phyloP scores from a whole-genome alignment of 768 basidiomycete genomes.

The Leccinum pellstonianum region DNA sequence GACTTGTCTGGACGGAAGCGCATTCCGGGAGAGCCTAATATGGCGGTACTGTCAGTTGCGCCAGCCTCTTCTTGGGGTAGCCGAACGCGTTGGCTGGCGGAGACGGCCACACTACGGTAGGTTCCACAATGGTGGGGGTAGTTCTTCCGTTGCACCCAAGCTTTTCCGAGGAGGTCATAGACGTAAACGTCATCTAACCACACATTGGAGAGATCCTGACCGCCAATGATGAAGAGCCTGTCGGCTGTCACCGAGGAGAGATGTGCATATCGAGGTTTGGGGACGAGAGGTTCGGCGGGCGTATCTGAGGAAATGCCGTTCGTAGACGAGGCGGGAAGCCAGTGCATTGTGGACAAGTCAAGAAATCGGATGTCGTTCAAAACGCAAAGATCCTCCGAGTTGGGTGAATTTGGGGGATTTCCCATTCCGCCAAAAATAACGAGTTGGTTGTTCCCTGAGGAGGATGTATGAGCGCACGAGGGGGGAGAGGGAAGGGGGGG shows the following conservation, averaged over 20 bases:
- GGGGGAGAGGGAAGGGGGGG: neutral
- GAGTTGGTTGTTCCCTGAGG: conserved; percentile 77
- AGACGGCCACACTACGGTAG: conserved; percentile 90
- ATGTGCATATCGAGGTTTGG: conserved; percentile 92
- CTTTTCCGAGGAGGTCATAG: conserved; percentile 69
- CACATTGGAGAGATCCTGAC: conserved; percentile 89
- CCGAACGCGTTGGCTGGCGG: conserved; percentile 65
- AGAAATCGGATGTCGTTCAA: conserved; percentile 90
- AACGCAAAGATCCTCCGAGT: conserved; percentile 84
- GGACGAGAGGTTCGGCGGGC: conserved; percentile 51
- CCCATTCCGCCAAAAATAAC: conserved; percentile 97
- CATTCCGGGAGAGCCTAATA: conserved; percentile 54
- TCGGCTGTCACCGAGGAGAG: conserved; percentile 84
- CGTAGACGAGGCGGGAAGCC: conserved; percentile 54
- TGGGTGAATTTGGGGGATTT: conserved; percentile 65
- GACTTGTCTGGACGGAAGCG: conserved; percentile 55
- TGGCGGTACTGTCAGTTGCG: conserved; percentile 38
- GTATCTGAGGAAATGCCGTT: conserved; percentile 33
- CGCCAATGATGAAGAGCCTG: conserved; percentile 88
- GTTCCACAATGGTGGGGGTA: conserved; percentile 96
- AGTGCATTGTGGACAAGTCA: conserved; percentile 66
- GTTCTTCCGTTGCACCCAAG: conserved; percentile 78
- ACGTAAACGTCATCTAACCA: conserved; percentile 95
- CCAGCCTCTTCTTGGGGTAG: conserved; percentile 61
- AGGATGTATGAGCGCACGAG: conserved; percentile 16